Evolutionary conservation across 768 basidiomycete genomes (phyloP).

Genomic region (Podaxis mareebaensis): DNA sequence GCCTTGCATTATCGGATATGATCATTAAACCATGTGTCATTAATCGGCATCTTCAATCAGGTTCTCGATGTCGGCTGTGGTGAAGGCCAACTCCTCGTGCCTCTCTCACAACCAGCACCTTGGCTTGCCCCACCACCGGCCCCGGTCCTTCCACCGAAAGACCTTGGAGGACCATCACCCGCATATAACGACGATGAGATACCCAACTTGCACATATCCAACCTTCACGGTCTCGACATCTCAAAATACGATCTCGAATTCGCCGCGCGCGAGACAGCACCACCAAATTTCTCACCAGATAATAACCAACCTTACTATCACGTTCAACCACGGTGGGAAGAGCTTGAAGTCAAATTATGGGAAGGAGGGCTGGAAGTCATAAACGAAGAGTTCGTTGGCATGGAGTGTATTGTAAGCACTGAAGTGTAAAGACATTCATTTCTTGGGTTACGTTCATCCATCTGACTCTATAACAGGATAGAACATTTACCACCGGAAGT

Average conservation of each 20-base stretch:
- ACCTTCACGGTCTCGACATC: constrained; percentile 72
- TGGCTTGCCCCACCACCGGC: constrained; percentile 54
- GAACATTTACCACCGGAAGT: constrained; percentile 71
- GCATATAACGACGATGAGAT: constrained; percentile 44
- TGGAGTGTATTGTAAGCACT: constrained; percentile 73
- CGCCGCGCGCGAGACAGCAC: constrained; percentile 50
- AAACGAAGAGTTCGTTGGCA: constrained; percentile 64
- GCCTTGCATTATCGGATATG: background rate
- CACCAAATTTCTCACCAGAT: constrained; percentile 26
- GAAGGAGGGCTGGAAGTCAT: constrained; percentile 68
- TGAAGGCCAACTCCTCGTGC: constrained; percentile 69
- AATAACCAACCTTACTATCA: constrained; percentile 18
- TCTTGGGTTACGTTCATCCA: background rate
- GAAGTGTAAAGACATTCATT: constrained; percentile 66
- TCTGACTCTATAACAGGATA: constrained; percentile 47
- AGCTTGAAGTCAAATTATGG: constrained; percentile 67
- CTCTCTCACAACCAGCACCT: constrained; percentile 74
- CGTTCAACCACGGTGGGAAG: constrained; percentile 62
- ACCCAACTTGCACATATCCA: constrained; percentile 56
- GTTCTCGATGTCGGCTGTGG: constrained; percentile 86
- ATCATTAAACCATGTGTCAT: background rate
- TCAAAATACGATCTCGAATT: constrained; percentile 51
- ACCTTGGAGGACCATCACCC: constrained; percentile 25
- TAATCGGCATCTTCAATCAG: constrained; percentile 34
- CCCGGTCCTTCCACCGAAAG: constrained; percentile 31